Percentiles rank a stretch among this genome's conserved stretches.
These are phyloP conservation scores for Lactarius indigo DNA, from an alignment of 768 basidiomycete species.

Conservation along the genomic window DNA sequence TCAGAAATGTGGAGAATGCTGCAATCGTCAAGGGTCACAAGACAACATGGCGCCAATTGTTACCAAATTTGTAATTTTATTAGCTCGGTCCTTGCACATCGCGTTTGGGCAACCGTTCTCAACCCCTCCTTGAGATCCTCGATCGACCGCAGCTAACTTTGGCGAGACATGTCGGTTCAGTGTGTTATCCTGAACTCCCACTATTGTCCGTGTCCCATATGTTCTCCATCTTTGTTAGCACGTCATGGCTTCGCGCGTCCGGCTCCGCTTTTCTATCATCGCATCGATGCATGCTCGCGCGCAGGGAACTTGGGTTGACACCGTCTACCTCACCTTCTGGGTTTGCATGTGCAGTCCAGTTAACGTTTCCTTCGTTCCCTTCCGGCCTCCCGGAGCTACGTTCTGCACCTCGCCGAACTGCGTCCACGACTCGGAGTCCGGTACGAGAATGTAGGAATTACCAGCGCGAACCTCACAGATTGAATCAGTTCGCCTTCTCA, in stretches of 20 bases:
- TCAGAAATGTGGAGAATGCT: no score
- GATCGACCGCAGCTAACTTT: slow-evolving; percentile 73
- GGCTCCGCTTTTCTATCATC: slow-evolving; percentile 50
- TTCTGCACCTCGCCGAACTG: slow-evolving; percentile 96
- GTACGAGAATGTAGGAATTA: slow-evolving; percentile 62
- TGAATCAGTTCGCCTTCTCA: slow-evolving; percentile 33
- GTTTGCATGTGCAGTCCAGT: slow-evolving; percentile 77
- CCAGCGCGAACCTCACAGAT: slow-evolving; percentile 54
- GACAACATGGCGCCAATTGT: no score
- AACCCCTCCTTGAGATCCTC: slow-evolving; percentile 42
- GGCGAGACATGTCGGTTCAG: slow-evolving; percentile 84
- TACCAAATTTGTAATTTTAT: slow-evolving; percentile 56
- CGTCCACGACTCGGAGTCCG: slow-evolving; percentile 82
- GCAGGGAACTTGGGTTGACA: slow-evolving; percentile 76
- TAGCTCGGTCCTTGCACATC: slow-evolving; percentile 72
- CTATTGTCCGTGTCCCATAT: slow-evolving; percentile 82
- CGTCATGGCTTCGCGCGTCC: slow-evolving; percentile 48
- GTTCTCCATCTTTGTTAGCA: slow-evolving; percentile 88
- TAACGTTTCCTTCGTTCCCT: slow-evolving; percentile 80
- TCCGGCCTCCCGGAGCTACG: slow-evolving; percentile 88
- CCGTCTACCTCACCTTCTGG: slow-evolving; percentile 81
- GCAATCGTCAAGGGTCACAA: no score
- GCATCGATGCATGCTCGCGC: slow-evolving; percentile 84
- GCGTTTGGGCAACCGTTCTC: slow-evolving; percentile 56
- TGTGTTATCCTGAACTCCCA: slow-evolving; percentile 76